Evolutionary conservation across 345 rosid genomes (phyloP).

Genomic region (Eucalyptus sp.): DNA sequence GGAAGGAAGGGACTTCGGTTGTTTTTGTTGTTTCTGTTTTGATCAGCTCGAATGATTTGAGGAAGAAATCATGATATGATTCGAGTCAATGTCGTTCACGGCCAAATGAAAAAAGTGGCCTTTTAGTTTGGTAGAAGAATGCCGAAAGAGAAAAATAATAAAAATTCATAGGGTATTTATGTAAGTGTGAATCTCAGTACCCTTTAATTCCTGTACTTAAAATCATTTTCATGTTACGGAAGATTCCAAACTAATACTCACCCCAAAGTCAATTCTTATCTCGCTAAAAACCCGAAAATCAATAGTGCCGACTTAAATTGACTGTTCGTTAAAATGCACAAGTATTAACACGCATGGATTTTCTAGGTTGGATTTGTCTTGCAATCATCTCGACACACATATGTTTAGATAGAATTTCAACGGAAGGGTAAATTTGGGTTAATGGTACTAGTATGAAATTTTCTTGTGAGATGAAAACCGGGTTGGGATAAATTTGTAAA

Average conservation of each 20-base stretch:
- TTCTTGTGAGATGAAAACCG: neutral
- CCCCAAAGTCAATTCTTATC: neutral
- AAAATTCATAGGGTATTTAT: neutral
- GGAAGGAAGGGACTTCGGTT: no score
- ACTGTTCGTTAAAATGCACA: neutral
- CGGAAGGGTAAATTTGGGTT: neutral
- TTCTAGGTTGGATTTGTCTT: neutral
- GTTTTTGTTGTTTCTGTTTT: neutral
- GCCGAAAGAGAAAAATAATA: neutral
- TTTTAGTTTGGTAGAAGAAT: neutral
- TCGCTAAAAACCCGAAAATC: neutral
- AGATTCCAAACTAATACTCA: no score
- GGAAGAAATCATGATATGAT: neutral
- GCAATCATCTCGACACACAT: neutral
- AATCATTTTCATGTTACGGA: no score
- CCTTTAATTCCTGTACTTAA: neutral
- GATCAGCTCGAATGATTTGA: neutral
- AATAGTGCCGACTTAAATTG: neutral
- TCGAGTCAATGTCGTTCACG: neutral
- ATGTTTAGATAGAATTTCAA: neutral
- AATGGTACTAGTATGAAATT: no score
- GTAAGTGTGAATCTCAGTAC: neutral
- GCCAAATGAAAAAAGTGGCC: neutral
- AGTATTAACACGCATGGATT: fast-evolving
- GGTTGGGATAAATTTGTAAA: no score